Evolutionary conservation across 1,139 yeast species (phyloP).

Genomic region (Debaryomyces sp.): DNA sequence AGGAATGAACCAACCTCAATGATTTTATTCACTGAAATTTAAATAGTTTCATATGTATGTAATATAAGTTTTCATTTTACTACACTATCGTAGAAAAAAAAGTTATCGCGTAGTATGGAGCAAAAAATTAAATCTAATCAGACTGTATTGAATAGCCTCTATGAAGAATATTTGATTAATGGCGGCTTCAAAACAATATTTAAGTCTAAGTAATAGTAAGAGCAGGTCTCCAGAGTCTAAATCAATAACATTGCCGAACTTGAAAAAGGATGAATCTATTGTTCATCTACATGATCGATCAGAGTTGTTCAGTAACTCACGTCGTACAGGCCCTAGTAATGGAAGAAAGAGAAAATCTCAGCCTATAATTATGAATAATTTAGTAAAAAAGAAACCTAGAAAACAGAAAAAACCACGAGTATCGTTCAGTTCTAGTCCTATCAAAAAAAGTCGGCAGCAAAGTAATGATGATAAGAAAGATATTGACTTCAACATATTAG

Average conservation of each 20-base stretch:
- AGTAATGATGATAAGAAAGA: not conserved
- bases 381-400: not conserved
- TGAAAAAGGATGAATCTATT: not conserved
- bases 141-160: not conserved
- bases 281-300: slow-evolving; percentile 3
- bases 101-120: not conserved
- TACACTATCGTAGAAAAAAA: not conserved
- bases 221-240: slow-evolving; percentile 3
- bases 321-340: slow-evolving; percentile 1
- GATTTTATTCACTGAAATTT: not conserved
- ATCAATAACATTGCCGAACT: slow-evolving; percentile 3
- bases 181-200: slow-evolving; percentile 1
- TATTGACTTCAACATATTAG: not conserved
- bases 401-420: not conserved
- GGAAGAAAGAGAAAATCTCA: not conserved
- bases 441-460: not conserved
- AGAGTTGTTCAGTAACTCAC: slow-evolving; percentile 2
- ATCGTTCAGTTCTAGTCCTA: slow-evolving; percentile 1
- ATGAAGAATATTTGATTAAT: not conserved
- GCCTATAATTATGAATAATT: not conserved
- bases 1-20: slow-evolving; percentile 11
- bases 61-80: not conserved
- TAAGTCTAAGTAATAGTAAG: slow-evolving; percentile 1
- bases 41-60: not conserved
- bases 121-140: not conserved